These are phyloP conservation scores for Truncatella angustata DNA, from an alignment of 2,329 filamentous ascomycete genomes.

Conservation along the genomic window DNA sequence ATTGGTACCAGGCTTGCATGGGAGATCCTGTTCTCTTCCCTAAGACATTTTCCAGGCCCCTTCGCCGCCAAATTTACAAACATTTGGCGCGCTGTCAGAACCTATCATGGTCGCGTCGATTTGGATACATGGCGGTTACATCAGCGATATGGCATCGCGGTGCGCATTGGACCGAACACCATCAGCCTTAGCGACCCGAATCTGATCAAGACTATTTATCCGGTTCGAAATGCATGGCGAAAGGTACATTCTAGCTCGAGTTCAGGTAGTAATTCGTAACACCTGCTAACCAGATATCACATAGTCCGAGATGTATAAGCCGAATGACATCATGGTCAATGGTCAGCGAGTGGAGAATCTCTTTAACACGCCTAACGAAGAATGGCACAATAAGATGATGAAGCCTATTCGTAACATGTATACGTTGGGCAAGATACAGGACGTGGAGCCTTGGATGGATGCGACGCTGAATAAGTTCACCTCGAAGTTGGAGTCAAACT, in stretches of 20 bases:
- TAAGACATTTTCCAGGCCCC: too few relatives aligned
- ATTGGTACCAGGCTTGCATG: too few relatives aligned
- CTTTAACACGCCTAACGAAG: background rate
- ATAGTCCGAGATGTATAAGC: background rate
- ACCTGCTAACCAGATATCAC: background rate
- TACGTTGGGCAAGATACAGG: constrained; percentile 24
- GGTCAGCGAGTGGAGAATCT: background rate
- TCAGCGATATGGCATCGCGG: constrained; percentile 10
- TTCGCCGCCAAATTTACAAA: too few relatives aligned
- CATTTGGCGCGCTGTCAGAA: too few relatives aligned
- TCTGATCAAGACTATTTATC: constrained; percentile 4
- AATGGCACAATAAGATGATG: background rate
- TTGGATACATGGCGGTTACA: too few relatives aligned
- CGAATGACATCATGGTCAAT: background rate
- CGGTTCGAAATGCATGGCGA: constrained; percentile 20
- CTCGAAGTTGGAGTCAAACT: constrained; percentile 28
- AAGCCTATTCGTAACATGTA: constrained; percentile 34
- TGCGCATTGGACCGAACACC: constrained; percentile 10
- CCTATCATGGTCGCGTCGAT: too few relatives aligned
- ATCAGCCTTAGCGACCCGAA: background rate
- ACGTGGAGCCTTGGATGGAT: constrained; percentile 30
- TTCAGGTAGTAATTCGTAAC: background rate
- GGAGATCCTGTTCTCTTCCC: too few relatives aligned
- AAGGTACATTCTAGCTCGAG: too few relatives aligned
- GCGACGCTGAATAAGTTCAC: background rate